Conservation (phyloP, 352 stramenopile genomes). For the Phytophthora lateralis region DNA sequence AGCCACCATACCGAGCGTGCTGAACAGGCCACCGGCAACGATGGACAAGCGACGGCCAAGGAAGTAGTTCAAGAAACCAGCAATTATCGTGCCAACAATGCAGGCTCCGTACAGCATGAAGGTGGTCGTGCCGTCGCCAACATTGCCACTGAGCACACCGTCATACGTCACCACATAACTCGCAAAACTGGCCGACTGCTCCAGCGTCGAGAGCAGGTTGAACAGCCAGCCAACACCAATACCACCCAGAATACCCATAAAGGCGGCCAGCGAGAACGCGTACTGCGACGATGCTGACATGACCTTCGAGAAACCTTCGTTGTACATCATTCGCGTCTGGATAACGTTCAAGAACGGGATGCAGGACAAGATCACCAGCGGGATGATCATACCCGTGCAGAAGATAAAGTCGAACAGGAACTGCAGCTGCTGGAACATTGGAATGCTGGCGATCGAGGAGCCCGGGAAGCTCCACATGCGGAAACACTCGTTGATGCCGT, state of each 20-base stretch:
- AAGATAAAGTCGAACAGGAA: constrained; percentile 88
- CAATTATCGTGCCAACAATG: constrained; percentile 56
- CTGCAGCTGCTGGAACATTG: constrained; percentile 72
- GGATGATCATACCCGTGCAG: constrained; percentile 63
- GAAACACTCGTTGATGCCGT: constrained; percentile 78
- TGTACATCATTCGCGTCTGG: constrained; percentile 89
- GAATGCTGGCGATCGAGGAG: constrained; percentile 59
- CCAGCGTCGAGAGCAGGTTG: constrained; percentile 64
- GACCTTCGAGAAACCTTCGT: constrained; percentile 82
- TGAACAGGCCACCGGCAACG: constrained; percentile 63
- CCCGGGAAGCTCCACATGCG: constrained; percentile 70
- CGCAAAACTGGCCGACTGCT: constrained; percentile 65
- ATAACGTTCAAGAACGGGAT: constrained; percentile 83
- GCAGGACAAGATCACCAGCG: constrained; percentile 67
- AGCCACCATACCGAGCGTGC: constrained; percentile 67
- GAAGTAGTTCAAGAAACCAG: constrained; percentile 62
- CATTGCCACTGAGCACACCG: constrained; percentile 52
- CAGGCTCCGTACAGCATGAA: constrained; percentile 60
- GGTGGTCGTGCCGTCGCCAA: constrained; percentile 61
- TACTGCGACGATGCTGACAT: constrained; percentile 84
- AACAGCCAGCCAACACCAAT: constrained; percentile 73
- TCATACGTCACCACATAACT: constrained; percentile 74
- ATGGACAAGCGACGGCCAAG: constrained; percentile 67
- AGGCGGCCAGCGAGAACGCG: constrained; percentile 68
- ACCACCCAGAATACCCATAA: constrained; percentile 69